A percentile compares a stretch with the other conserved stretches of the same genome.
Evolutionary conservation across 148 eudicot genomes (phyloP).

Genomic region (Silene uniflora): DNA sequence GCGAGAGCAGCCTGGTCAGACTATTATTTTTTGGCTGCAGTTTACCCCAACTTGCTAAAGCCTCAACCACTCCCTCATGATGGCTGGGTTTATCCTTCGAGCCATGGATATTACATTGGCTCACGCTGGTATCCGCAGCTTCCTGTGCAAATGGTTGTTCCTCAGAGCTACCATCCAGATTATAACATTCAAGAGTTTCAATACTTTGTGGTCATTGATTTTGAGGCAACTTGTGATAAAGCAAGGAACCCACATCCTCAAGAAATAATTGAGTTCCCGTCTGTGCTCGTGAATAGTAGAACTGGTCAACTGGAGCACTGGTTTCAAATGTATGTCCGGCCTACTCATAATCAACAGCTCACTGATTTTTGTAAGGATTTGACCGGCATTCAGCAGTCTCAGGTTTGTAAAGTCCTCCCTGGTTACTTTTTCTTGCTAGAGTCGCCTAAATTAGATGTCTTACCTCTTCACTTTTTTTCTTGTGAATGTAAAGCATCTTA

Average conservation of each 20-base stretch:
- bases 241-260: conserved; percentile 75
- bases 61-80: conserved; percentile 44
- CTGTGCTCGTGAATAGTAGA: conserved; percentile 76
- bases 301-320: conserved; percentile 78
- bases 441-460: not conserved
- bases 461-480: too few relatives aligned
- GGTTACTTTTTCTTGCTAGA: not conserved
- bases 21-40: conserved; percentile 41
- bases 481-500: not conserved
- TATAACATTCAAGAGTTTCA: conserved; percentile 63
- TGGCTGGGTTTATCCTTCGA: conserved; percentile 44
- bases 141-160: conserved; percentile 45
- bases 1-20: too few relatives aligned
- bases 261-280: conserved; percentile 95
- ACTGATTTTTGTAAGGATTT: conserved; percentile 91
- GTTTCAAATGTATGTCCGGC: conserved; percentile 88
- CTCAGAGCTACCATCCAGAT: conserved; percentile 50
- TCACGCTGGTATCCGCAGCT: conserved; percentile 43
- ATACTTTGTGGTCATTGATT: conserved; percentile 92
- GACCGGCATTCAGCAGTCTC: conserved; percentile 93
- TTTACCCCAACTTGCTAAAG: conserved; percentile 37
- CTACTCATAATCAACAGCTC: conserved; percentile 68
- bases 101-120: conserved; percentile 30
- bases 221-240: conserved; percentile 97
- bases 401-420: conserved; percentile 41